Conservation (phyloP, 129 eudicot species). For the Glebionis coronaria region DNA sequence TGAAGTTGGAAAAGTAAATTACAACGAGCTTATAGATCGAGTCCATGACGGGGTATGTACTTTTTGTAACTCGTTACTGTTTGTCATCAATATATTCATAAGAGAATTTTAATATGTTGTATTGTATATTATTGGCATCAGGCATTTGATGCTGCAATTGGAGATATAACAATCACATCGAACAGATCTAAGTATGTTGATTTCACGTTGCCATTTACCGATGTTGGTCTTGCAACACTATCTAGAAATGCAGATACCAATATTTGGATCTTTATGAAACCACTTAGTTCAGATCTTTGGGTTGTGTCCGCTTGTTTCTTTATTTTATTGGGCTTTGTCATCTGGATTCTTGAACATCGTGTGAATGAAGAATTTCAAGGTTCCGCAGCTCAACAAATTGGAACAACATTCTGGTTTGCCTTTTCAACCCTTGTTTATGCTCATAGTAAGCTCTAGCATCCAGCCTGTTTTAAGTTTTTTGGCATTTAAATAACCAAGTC, state of each 20-base stretch:
- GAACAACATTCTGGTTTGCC: slow-evolving; percentile 40
- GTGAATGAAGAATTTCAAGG: slow-evolving; percentile 32
- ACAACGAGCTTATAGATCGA: slow-evolving; percentile 12
- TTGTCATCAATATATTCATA: neutral
- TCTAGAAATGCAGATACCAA: slow-evolving; percentile 17
- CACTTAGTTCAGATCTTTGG: slow-evolving; percentile 38
- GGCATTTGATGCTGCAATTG: slow-evolving; percentile 46
- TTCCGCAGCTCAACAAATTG: slow-evolving; percentile 27
- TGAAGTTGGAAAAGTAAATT: slow-evolving; percentile 34
- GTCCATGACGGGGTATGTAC: slow-evolving; percentile 6
- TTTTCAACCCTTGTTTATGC: slow-evolving; percentile 36
- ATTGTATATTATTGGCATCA: slow-evolving; percentile 12
- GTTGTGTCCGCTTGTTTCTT: slow-evolving; percentile 28
- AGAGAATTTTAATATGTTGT: neutral
- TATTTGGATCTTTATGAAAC: slow-evolving; percentile 44
- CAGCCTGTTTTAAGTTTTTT: neutral
- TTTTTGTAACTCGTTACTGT: neutral
- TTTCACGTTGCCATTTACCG: slow-evolving; percentile 44
- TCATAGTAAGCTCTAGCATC: slow-evolving; percentile 29
- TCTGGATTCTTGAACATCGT: slow-evolving; percentile 42
- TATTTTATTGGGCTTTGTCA: slow-evolving; percentile 24
- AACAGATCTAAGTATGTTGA: slow-evolving; percentile 39
- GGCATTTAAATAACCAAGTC: neutral
- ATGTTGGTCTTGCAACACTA: slow-evolving; percentile 36
- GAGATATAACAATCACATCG: slow-evolving; percentile 49